A percentile compares a stretch with the other conserved stretches of the same genome.
These are phyloP conservation scores for Aspergillus candidus DNA, from an alignment of 2,329 filamentous ascomycete genomes.

Conservation along the genomic window DNA sequence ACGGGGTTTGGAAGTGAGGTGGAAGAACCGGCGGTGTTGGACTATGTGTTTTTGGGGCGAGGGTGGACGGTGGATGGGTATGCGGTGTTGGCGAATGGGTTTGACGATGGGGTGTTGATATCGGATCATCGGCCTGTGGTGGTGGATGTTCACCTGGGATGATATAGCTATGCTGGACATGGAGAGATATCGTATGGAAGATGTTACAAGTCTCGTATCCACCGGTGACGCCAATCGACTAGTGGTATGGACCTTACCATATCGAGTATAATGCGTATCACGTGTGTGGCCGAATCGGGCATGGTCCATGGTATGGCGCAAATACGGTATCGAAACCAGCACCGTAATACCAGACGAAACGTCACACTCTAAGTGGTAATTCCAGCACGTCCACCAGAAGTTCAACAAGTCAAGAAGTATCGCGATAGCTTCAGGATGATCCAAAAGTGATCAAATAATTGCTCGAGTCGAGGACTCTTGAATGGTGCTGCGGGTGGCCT, in stretches of 20 bases:
- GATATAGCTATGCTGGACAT: background rate
- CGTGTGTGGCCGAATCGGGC: conserved; percentile 4
- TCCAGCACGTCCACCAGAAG: conserved; percentile 6
- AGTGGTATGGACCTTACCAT: background rate
- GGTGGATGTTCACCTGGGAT: conserved; percentile 37
- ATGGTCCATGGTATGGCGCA: conserved; percentile 5
- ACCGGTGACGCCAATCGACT: too few species aligned
- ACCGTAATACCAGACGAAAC: conserved; percentile 12
- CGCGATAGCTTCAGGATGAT: conserved; percentile 15
- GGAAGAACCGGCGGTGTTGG: conserved; percentile 41
- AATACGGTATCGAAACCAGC: conserved; percentile 5
- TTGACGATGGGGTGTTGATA: conserved; percentile 50
- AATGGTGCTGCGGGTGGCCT: conserved; percentile 4
- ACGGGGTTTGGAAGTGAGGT: conserved; percentile 47
- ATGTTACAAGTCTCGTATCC: too few species aligned
- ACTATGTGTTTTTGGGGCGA: conserved; percentile 47
- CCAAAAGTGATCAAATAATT: conserved; percentile 1
- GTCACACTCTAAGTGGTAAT: conserved; percentile 14
- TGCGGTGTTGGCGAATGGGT: conserved; percentile 48
- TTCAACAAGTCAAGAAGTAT: conserved; percentile 7
- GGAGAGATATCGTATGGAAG: background rate
- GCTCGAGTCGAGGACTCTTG: background rate
- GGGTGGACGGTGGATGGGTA: conserved; percentile 44
- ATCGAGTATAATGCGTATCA: conserved; percentile 4
- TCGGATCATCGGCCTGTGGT: conserved; percentile 55